Evolutionary conservation across 306 rosid species (phyloP).

Genomic region (Erythrophleum fordii): DNA sequence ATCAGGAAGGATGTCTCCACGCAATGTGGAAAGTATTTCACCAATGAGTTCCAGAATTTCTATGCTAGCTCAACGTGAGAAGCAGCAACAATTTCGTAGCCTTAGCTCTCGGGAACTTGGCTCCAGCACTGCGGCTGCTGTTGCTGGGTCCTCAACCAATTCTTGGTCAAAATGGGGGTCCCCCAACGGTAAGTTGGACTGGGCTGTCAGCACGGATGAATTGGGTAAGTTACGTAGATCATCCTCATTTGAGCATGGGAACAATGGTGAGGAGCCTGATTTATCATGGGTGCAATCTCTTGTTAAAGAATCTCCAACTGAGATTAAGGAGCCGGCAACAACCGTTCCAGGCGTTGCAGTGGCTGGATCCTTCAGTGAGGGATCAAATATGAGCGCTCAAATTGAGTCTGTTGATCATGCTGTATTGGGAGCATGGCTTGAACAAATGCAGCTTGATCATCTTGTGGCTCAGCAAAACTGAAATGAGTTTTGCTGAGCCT

Average conservation of each 20-base stretch:
- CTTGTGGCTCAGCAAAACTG: conserved; percentile 75
- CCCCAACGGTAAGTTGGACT: conserved; percentile 64
- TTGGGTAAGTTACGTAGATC: conserved; percentile 65
- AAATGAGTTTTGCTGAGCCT: conserved; percentile 34
- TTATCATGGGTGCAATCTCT: conserved; percentile 84
- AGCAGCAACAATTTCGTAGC: conserved; percentile 73
- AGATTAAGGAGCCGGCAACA: conserved; percentile 50
- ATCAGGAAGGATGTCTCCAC: conserved; percentile 79
- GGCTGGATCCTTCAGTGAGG: conserved; percentile 42
- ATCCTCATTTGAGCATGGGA: conserved; percentile 64
- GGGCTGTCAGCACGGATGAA: conserved; percentile 65
- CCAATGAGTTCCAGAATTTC: conserved; percentile 66
- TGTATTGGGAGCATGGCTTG: conserved; percentile 68
- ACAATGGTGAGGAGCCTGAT: conserved; percentile 77
- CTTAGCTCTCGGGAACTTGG: conserved; percentile 78
- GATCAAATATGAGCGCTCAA: conserved; percentile 43
- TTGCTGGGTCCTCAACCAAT: conserved; percentile 55
- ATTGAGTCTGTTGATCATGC: conserved; percentile 63
- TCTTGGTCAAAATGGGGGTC: conserved; percentile 78
- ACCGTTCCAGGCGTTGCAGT: conserved; percentile 39
- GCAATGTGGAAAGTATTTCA: conserved; percentile 70
- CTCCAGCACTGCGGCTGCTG: conserved; percentile 51
- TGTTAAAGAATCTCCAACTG: conserved; percentile 72
- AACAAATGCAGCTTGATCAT: conserved; percentile 69
- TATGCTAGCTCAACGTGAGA: conserved; percentile 67